phyloP scores from a whole-genome alignment of 352 stramenopile genomes.

The Phytophthora macrochlamydospora region DNA sequence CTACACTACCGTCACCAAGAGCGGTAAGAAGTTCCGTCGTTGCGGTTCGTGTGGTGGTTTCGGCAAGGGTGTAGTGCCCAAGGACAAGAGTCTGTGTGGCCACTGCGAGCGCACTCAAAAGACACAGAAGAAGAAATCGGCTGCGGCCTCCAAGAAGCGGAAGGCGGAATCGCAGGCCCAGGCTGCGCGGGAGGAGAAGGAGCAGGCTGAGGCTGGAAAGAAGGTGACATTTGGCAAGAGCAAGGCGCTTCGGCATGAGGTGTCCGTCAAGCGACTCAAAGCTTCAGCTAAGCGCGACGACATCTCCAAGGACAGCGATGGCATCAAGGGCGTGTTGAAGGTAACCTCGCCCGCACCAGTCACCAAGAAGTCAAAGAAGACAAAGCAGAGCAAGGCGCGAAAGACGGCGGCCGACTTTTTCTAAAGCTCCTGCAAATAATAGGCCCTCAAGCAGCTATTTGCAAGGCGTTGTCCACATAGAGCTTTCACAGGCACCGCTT shows the following conservation, averaged over 20 bases:
- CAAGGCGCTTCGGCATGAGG: constrained; percentile 73
- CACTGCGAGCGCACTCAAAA: constrained; percentile 77
- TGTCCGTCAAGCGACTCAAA: constrained; percentile 86
- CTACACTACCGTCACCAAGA: constrained; percentile 52
- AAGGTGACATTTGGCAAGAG: constrained; percentile 90
- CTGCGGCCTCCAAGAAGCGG: constrained; percentile 62
- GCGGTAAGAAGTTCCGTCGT: constrained; percentile 77
- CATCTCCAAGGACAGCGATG: constrained; percentile 53
- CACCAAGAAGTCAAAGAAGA: constrained; percentile 52
- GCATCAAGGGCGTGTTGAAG: constrained; percentile 84
- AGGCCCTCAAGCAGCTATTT: constrained; percentile 12
- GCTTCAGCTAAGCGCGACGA: constrained; percentile 72
- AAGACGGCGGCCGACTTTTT: constrained; percentile 81
- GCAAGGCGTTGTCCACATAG: constrained; percentile 26
- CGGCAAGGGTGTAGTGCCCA: constrained; percentile 73
- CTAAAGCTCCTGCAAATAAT: constrained; percentile 28
- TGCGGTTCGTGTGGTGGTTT: constrained; percentile 70
- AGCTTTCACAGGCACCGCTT: constrained; percentile 15
- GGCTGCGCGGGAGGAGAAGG: constrained; percentile 34
- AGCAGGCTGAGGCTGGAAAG: constrained; percentile 47
- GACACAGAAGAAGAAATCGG: constrained; percentile 60
- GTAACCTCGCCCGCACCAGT: constrained; percentile 26
- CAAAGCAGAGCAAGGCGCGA: constrained; percentile 41
- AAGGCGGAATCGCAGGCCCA: constrained; percentile 51
- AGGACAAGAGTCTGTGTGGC: constrained; percentile 64